These are phyloP conservation scores for Rehmannia glutinosa DNA, from an alignment of 257 asterid species.

Conservation along the genomic window DNA sequence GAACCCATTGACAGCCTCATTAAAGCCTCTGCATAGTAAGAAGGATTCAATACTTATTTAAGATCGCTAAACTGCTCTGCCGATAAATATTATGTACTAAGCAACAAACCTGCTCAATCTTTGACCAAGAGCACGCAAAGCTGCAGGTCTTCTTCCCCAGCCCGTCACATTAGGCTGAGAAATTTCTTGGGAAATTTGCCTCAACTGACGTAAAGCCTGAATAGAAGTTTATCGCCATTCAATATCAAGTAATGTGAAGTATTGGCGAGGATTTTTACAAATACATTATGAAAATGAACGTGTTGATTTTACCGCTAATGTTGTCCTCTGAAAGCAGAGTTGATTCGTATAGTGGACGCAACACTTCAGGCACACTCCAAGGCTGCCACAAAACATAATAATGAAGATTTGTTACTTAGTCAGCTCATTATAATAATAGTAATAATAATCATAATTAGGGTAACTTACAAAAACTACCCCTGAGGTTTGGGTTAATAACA, in stretches of 20 bases:
- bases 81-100: not conserved
- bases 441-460: not conserved
- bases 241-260: not conserved
- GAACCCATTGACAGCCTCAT: slow-evolving; percentile 96
- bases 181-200: slow-evolving; percentile 87
- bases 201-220: slow-evolving; percentile 89
- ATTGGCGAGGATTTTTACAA: not conserved
- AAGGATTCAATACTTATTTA: not conserved
- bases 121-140: slow-evolving; percentile 88
- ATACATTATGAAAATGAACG: not conserved
- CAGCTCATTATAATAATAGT: not conserved
- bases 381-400: slow-evolving; percentile 52
- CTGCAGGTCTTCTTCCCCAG: slow-evolving; percentile 98
- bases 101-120: slow-evolving; percentile 75
- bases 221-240: not conserved
- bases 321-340: slow-evolving; percentile 81
- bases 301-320: slow-evolving; percentile 54
- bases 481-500: too few species aligned
- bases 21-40: slow-evolving; percentile 68
- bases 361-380: slow-evolving; percentile 96
- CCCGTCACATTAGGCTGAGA: slow-evolving; percentile 78
- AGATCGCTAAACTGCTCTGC: not conserved
- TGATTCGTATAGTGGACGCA: slow-evolving; percentile 90
- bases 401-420: not conserved
- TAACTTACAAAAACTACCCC: not conserved